Percentiles rank a stretch among this genome's conserved stretches.
Conservation (phyloP, 768 basidiomycete species). For the Termitomyces sp. region DNA sequence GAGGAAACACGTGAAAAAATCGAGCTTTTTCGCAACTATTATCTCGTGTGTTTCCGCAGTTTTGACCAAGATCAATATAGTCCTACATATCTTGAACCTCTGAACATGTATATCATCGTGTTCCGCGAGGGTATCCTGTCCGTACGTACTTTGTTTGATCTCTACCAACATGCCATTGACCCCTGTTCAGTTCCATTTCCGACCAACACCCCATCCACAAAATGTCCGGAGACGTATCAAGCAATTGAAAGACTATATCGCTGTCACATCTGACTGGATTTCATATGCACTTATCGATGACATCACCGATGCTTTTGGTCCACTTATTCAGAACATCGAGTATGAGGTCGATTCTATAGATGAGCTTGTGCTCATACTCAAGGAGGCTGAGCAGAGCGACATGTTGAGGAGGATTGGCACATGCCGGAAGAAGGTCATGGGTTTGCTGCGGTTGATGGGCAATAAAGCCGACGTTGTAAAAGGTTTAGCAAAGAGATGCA, state of each 20-base stretch:
- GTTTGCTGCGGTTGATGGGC: conserved; percentile 91
- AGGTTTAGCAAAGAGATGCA: conserved; percentile 94
- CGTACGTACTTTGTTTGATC: conserved; percentile 39
- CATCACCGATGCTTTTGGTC: conserved; percentile 98
- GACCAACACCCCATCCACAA: conserved; percentile 94
- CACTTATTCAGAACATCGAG: conserved; percentile 96
- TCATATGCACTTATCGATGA: conserved; percentile 99
- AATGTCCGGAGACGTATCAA: conserved; percentile 98
- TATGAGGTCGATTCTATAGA: conserved; percentile 99
- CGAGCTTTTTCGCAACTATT: conserved; percentile 97
- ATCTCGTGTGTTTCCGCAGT: conserved; percentile 97
- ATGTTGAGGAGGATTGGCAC: conserved; percentile 97
- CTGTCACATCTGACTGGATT: conserved; percentile 99
- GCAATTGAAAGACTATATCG: conserved; percentile 98
- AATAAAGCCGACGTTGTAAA: conserved; percentile 99
- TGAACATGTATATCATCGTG: conserved; percentile 99
- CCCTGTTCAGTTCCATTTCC: conserved; percentile 81
- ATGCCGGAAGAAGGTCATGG: conserved; percentile 99
- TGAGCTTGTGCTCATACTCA: conserved; percentile 94
- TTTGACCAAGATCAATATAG: conserved; percentile 99
- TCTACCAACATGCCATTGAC: background rate
- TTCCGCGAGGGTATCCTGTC: conserved; percentile 96
- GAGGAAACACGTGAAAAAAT: conserved; percentile 99
- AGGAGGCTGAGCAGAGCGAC: conserved; percentile 94
- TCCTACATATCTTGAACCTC: conserved; percentile 93